Evolutionary conservation across 2,329 filamentous ascomycete genomes (phyloP).

Genomic region (Penicillium digitatum): DNA sequence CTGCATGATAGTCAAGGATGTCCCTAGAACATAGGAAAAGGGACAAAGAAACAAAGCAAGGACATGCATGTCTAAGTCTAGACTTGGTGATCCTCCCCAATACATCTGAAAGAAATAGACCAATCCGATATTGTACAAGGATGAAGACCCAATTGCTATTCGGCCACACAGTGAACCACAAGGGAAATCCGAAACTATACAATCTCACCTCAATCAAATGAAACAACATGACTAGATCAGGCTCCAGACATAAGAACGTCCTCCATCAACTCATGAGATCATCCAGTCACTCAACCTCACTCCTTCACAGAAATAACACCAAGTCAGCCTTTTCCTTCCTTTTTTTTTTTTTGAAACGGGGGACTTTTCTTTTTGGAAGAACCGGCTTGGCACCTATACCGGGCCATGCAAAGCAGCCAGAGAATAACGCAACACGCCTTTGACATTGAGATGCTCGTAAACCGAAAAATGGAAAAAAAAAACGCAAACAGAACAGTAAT

Average conservation of each 20-base stretch:
- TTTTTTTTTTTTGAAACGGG: not conserved
- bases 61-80: not conserved
- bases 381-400: not conserved
- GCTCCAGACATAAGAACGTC: not conserved
- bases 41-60: not conserved
- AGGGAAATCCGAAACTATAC: not conserved
- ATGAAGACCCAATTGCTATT: not conserved
- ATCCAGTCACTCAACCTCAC: not conserved
- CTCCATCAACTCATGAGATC: constrained; percentile 2
- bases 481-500: not conserved
- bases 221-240: not conserved
- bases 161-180: not conserved
- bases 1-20: not conserved
- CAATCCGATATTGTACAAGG: constrained; percentile 3
- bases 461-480: not conserved
- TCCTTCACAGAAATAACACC: not conserved
- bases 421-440: not conserved
- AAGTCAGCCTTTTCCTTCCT: not conserved
- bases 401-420: not conserved
- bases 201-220: not conserved
- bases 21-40: not conserved
- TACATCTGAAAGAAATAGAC: not conserved
- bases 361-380: not conserved
- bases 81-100: not conserved
- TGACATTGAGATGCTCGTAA: constrained; percentile 2